Conservation (phyloP, 768 basidiomycete species). For the Boletus rubroflammeus region DNA sequence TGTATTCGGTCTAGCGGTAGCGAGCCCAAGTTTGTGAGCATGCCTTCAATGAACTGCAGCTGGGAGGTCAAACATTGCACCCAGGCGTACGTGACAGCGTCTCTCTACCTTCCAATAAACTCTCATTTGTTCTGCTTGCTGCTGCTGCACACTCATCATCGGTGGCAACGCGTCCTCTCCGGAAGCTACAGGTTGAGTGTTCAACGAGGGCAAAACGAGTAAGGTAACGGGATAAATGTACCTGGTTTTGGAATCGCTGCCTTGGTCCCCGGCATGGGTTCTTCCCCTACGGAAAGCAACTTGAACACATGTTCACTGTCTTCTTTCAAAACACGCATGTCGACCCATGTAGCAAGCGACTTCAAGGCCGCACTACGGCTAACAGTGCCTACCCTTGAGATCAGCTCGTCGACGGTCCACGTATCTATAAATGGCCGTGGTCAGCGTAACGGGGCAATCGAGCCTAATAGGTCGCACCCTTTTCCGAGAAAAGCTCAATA, state of each 20-base stretch:
- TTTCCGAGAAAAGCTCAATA: slow-evolving; percentile 78
- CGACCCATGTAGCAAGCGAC: slow-evolving; percentile 80
- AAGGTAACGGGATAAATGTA: slow-evolving; percentile 2
- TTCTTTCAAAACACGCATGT: slow-evolving; percentile 76
- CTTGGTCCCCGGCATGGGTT: slow-evolving; percentile 30
- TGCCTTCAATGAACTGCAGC: slow-evolving; percentile 79
- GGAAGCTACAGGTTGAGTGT: slow-evolving; percentile 17
- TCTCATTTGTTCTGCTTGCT: slow-evolving; percentile 81
- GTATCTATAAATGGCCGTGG: slow-evolving; percentile 39
- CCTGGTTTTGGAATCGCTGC: slow-evolving; percentile 24
- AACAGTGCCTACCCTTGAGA: slow-evolving; percentile 57
- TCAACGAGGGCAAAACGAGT: neutral
- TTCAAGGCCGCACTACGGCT: slow-evolving; percentile 64
- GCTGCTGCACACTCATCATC: slow-evolving; percentile 59
- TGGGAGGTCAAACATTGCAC: slow-evolving; percentile 1
- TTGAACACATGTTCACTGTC: slow-evolving; percentile 55
- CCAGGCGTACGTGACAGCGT: neutral
- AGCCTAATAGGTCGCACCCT: slow-evolving; percentile 39
- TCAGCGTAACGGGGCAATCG: neutral
- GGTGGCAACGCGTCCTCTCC: slow-evolving; percentile 48
- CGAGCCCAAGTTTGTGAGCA: slow-evolving; percentile 82
- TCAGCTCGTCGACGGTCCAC: slow-evolving; percentile 72
- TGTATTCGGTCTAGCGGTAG: slow-evolving; percentile 83
- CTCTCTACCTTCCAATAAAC: slow-evolving; percentile 77
- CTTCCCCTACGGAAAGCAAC: slow-evolving; percentile 61